Evolutionary conservation across 768 basidiomycete genomes (phyloP).

Genomic region (Pholiota molesta): DNA sequence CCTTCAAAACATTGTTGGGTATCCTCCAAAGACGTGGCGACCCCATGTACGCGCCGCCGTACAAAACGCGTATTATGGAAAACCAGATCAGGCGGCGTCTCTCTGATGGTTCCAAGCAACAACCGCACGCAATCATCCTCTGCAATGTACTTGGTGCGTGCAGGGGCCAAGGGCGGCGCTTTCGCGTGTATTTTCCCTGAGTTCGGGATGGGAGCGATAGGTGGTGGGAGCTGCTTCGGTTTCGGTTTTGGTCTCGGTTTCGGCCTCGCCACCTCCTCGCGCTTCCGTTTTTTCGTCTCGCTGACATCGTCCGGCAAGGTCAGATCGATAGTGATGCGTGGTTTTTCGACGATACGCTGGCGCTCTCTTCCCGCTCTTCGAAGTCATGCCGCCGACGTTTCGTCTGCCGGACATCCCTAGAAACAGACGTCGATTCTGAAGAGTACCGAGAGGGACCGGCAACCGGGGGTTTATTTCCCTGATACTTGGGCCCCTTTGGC

Average conservation of each 20-base stretch:
- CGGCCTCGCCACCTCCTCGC: neutral
- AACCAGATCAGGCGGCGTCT: neutral
- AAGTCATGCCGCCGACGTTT: neutral
- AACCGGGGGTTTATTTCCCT: neutral
- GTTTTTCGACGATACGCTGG: neutral
- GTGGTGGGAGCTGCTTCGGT: neutral
- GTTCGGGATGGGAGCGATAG: too few species aligned
- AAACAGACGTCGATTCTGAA: neutral
- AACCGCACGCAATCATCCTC: neutral
- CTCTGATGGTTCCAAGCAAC: neutral
- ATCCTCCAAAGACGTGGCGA: neutral
- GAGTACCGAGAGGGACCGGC: neutral
- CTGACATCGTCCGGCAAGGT: neutral
- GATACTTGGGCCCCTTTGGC: neutral
- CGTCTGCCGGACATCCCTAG: neutral
- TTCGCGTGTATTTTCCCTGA: too few species aligned
- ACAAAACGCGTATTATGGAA: constrained; percentile 1
- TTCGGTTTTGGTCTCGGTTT: neutral
- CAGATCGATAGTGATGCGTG: constrained; percentile 1
- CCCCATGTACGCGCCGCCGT: neutral
- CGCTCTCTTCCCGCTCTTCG: neutral
- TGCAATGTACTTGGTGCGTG: neutral
- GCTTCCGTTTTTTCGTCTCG: neutral
- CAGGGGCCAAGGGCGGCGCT: neutral
- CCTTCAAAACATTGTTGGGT: neutral